phyloP scores from a whole-genome alignment of 768 basidiomycete genomes.

The Pholiota conissans region DNA sequence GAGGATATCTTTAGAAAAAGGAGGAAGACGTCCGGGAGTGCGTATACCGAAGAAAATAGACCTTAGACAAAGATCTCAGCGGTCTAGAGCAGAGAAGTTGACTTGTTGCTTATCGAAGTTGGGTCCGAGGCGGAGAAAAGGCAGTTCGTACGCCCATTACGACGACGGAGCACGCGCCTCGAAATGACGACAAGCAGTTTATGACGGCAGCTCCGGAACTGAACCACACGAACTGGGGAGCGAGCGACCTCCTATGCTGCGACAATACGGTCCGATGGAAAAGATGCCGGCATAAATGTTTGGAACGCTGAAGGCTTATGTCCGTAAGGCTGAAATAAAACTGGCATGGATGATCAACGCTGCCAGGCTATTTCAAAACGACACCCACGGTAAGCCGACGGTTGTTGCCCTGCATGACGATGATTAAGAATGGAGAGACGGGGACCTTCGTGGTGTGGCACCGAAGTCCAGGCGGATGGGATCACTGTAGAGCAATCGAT shows the following conservation, averaged over 20 bases:
- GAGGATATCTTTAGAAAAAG: not conserved
- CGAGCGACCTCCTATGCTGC: not conserved
- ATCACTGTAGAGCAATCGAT: not conserved
- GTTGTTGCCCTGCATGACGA: not conserved
- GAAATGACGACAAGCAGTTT: not conserved
- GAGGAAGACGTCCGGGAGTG: not conserved
- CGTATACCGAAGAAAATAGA: slow-evolving; percentile 6
- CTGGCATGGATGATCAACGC: not conserved
- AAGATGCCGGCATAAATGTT: not conserved
- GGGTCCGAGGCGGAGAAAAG: slow-evolving; percentile 1
- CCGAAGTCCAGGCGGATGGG: not conserved
- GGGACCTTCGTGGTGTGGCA: not conserved
- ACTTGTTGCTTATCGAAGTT: slow-evolving; percentile 2
- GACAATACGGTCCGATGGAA: not conserved
- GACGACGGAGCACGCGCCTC: not conserved
- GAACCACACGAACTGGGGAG: not conserved
- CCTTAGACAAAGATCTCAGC: slow-evolving; percentile 4
- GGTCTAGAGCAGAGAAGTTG: slow-evolving; percentile 14
- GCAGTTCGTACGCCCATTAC: slow-evolving; percentile 2
- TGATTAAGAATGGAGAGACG: not conserved
- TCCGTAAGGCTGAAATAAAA: not conserved
- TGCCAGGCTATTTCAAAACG: not conserved
- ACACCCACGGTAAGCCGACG: not conserved
- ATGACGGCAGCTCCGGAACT: not conserved
- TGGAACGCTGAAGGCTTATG: not conserved